Percentiles rank a stretch among this genome's conserved stretches.
Evolutionary conservation across 129 eudicot species (phyloP).

Genomic region (Pittosporum tobira): DNA sequence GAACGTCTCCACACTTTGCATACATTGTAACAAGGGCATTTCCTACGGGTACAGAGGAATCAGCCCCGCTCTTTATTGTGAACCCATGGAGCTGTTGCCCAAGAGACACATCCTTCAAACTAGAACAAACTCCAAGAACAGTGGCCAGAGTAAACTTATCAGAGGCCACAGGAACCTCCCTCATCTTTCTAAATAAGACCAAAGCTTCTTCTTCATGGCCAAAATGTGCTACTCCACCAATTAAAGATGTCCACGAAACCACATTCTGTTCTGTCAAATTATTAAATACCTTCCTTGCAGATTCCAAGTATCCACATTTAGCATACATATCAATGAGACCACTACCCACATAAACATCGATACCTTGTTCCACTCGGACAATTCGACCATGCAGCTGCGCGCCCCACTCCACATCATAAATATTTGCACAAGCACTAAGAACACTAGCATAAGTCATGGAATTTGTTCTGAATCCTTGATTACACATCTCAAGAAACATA

Average conservation of each 20-base stretch:
- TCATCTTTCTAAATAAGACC: constrained; percentile 37
- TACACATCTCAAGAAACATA: constrained; percentile 40
- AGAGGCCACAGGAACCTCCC: constrained; percentile 22
- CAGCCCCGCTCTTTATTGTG: constrained; percentile 26
- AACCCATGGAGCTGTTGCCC: constrained; percentile 47
- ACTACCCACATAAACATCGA: constrained; percentile 40
- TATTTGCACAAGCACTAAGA: constrained; percentile 35
- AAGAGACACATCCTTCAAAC: constrained; percentile 20
- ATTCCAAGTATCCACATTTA: constrained; percentile 33
- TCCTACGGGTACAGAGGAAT: constrained; percentile 30
- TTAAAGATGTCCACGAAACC: constrained; percentile 47
- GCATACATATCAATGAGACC: constrained; percentile 50
- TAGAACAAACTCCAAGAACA: constrained; percentile 36
- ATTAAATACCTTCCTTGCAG: constrained; percentile 31
- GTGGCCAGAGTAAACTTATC: constrained; percentile 46
- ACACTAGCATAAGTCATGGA: constrained; percentile 48
- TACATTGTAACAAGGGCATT: constrained; percentile 53
- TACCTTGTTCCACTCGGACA: constrained; percentile 25
- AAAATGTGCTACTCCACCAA: constrained; percentile 34
- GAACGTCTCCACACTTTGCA: constrained; percentile 35
- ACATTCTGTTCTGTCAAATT: constrained; percentile 28
- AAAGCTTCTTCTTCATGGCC: constrained; percentile 38
- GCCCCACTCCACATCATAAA: constrained; percentile 31
- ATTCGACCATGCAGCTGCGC: constrained; percentile 41
- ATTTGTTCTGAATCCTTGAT: constrained; percentile 37